phyloP scores from a whole-genome alignment of 495 filamentous ascomycete genomes.

The Aspergillus avenaceus region DNA sequence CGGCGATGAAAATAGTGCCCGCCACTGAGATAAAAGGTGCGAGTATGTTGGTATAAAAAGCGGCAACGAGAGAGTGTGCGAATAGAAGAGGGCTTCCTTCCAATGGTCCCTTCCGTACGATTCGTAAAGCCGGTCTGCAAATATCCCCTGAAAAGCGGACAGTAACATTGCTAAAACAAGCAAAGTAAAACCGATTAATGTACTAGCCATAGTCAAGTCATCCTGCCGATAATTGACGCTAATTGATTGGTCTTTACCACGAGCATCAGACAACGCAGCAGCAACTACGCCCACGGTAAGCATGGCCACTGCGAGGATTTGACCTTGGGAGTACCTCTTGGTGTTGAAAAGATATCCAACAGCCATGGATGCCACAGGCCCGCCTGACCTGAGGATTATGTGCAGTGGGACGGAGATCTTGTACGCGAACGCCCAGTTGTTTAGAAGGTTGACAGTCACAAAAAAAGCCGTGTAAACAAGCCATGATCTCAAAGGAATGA shows the following conservation, averaged over 20 bases:
- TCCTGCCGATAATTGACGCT: slow-evolving; percentile 9
- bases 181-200: slow-evolving; percentile 74
- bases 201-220: slow-evolving; percentile 26
- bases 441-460: slow-evolving; percentile 86
- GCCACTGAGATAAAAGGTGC: slow-evolving; percentile 47
- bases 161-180: slow-evolving; percentile 85
- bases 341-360: slow-evolving; percentile 76
- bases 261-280: slow-evolving; percentile 83
- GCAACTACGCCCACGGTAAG: slow-evolving; percentile 82
- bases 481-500: slow-evolving; percentile 84
- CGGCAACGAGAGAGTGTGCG: slow-evolving; percentile 73
- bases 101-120: slow-evolving; percentile 77
- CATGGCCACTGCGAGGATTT: slow-evolving; percentile 72
- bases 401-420: slow-evolving; percentile 95
- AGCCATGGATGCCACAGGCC: slow-evolving; percentile 88
- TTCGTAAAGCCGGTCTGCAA: slow-evolving; percentile 84
- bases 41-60: slow-evolving; percentile 49
- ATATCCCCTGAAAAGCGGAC: slow-evolving; percentile 91
- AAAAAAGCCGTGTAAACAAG: slow-evolving; percentile 85
- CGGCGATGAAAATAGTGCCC: slow-evolving; percentile 42
- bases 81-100: slow-evolving; percentile 96
- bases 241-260: slow-evolving; percentile 62
- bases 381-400: slow-evolving; percentile 92
- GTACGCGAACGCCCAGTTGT: slow-evolving; percentile 97
- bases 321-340: slow-evolving; percentile 74